Conservation (phyloP, 495 filamentous ascomycete species). For the Rusavskia elegans region DNA sequence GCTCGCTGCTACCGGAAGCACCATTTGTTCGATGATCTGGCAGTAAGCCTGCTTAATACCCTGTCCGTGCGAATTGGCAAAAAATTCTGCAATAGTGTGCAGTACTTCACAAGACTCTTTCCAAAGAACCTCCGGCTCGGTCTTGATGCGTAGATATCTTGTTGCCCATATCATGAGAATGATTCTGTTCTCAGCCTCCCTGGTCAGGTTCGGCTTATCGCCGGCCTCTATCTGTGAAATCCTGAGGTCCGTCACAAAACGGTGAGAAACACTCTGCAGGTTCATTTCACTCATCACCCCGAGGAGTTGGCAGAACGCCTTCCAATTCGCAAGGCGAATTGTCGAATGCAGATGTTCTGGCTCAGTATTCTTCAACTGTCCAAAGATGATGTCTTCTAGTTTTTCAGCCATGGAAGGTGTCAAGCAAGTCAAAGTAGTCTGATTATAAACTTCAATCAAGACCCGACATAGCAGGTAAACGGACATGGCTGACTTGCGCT, state of each 20-base stretch:
- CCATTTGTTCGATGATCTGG: conserved; percentile 68
- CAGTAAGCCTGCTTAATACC: conserved; percentile 89
- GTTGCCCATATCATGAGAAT: conserved; percentile 79
- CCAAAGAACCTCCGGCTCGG: conserved; percentile 58
- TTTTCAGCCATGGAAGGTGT: conserved; percentile 79
- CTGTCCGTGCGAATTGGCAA: conserved; percentile 68
- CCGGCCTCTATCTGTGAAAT: conserved; percentile 54
- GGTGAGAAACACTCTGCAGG: conserved; percentile 65
- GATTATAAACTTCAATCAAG: conserved; percentile 80
- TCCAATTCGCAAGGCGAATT: conserved; percentile 84
- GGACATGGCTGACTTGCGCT: conserved; percentile 77
- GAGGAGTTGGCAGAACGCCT: conserved; percentile 75
- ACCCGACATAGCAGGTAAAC: conserved; percentile 92
- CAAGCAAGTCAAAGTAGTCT: conserved; percentile 68
- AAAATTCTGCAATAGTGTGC: conserved; percentile 60
- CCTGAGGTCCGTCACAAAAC: conserved; percentile 69
- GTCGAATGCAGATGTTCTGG: conserved; percentile 60
- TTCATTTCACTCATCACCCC: conserved; percentile 90
- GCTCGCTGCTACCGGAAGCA: conserved; percentile 75
- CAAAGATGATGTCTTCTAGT: conserved; percentile 87
- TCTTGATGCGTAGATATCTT: conserved; percentile 66
- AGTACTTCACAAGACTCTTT: conserved; percentile 80
- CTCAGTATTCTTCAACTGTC: conserved; percentile 76
- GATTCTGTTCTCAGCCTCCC: conserved; percentile 61
- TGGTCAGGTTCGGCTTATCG: conserved; percentile 34